Conservation (phyloP, 2,329 filamentous ascomycete species). For the Nothomitra cinnamomea region DNA sequence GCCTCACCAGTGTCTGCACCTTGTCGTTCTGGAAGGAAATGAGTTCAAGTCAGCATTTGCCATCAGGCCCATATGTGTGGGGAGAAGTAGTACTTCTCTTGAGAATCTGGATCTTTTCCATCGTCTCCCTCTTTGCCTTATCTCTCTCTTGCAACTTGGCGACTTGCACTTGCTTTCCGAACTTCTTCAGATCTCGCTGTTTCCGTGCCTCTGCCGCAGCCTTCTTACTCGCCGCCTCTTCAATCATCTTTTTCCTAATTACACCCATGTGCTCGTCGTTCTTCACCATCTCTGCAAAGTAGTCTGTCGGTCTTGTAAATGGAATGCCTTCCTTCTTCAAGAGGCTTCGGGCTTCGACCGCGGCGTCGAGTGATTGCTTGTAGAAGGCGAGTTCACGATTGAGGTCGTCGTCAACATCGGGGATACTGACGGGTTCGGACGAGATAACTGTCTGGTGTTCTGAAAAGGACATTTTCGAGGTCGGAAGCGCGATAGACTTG, state of each 20-base stretch:
- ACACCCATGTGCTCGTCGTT: constrained; percentile 96
- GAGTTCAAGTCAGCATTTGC: constrained; percentile 12
- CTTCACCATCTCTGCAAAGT: constrained; percentile 99
- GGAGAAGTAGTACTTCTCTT: constrained; percentile 66
- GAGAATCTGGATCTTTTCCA: constrained; percentile 87
- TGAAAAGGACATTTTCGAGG: constrained; percentile 57
- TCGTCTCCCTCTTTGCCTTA: constrained; percentile 78
- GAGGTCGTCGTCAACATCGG: constrained; percentile 79
- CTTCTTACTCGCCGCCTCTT: constrained; percentile 85
- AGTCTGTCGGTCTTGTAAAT: constrained; percentile 82
- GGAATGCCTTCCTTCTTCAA: constrained; percentile 68
- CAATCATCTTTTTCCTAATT: constrained; percentile 82
- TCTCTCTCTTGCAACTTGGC: constrained; percentile 88
- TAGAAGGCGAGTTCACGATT: constrained; percentile 88
- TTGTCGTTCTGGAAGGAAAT: constrained; percentile 4
- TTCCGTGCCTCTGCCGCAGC: constrained; percentile 80
- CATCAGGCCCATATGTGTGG: constrained; percentile 2
- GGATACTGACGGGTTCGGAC: constrained; percentile 50
- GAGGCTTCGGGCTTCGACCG: constrained; percentile 50
- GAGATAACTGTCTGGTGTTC: constrained; percentile 66
- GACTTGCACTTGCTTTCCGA: constrained; percentile 94
- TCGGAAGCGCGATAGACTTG: constrained; percentile 59
- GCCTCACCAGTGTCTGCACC: constrained; percentile 19
- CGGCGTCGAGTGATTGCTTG: constrained; percentile 70
- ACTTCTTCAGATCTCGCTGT: constrained; percentile 93